Base-by-base conservation (phyloP, 805 yeast species). In the Monosporozyma servazzii region DNA sequence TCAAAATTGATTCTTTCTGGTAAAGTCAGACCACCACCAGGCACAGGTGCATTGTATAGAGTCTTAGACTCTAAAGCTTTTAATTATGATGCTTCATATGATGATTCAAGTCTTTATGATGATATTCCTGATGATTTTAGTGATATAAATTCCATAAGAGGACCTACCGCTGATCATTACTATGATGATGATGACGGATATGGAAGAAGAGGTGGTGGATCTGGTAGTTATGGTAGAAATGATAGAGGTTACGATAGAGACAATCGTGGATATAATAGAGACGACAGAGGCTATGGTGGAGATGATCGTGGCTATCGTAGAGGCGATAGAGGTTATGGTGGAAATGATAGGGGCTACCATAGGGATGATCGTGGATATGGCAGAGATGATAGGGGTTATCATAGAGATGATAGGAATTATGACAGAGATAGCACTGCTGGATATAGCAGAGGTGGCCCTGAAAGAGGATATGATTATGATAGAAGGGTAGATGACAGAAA, bases 1-100 rank as follows among this genome's bases (percentile, higher is more conserved):
- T 95, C 97, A 15, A 80, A 88, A 67, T 75, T 76, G 62, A 86
- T 93, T 60, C 75, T 93, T 48, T 71, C 84, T 10, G 99, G 99
- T 31, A 78, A 82, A 56, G 89, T 91, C 13, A 90, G 86, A 43
- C 80, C 96, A 2, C 98, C 98, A 2, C 86, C 96, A 23, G 90
- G 86, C 10, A 84, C 89, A 58, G 97, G 88, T 55, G 76, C 93
- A 2, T 75, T 93, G 56, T 82, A 88, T 80, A 76, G 93, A 58
- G 84, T 93, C 13, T 75, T 93, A 54, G 90, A 88, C 56, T 81
- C 93, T 23, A 78, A 89, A 57, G 96, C 88, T 0, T 93, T 93
- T 75, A 77, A 77, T 54, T 75, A 41, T 41, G 44, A 41, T 41
- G 44, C 18, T 10, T 50, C 30, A 10, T 30, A 36, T n/a, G 85